Conservation (phyloP, 352 stramenopile genomes). For the Phytopythium montanum region DNA sequence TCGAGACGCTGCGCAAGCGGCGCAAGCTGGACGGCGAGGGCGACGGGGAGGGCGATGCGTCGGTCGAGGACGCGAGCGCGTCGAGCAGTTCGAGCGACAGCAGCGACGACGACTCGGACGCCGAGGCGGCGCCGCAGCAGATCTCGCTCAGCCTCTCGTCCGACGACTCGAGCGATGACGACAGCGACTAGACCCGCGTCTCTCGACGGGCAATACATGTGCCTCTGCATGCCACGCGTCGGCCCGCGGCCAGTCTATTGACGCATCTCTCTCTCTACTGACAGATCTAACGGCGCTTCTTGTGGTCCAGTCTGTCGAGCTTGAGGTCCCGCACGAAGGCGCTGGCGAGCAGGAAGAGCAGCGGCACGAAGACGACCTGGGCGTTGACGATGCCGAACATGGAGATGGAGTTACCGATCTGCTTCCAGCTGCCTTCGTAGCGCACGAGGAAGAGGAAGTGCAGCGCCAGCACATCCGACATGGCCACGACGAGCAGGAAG, state of each 20-base stretch:
- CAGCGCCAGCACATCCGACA: slow-evolving; percentile 75
- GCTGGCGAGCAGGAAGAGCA: slow-evolving; percentile 60
- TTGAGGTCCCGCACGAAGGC: slow-evolving; percentile 26
- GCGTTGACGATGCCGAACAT: slow-evolving; percentile 86
- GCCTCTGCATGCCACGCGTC: no score
- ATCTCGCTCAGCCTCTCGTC: slow-evolving; percentile 74
- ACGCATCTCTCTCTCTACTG: not conserved
- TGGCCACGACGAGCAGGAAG: slow-evolving; percentile 74
- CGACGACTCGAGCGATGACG: slow-evolving; percentile 50
- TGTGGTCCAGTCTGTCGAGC: not conserved
- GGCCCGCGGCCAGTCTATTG: no score
- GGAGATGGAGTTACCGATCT: slow-evolving; percentile 87
- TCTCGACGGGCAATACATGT: not conserved
- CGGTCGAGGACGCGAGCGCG: slow-evolving; percentile 40
- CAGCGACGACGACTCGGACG: slow-evolving; percentile 52
- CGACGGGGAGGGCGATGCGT: slow-evolving; percentile 25
- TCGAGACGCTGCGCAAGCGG: slow-evolving; percentile 63
- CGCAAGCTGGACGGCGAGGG: slow-evolving; percentile 39
- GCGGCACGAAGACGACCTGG: slow-evolving; percentile 75
- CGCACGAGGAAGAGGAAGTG: slow-evolving; percentile 83
- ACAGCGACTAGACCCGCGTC: slow-evolving; percentile 37
- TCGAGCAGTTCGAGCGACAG: slow-evolving; percentile 41
- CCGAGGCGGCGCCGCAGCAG: slow-evolving; percentile 42
- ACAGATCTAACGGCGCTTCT: not conserved
- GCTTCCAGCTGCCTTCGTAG: slow-evolving; percentile 86